Percentiles rank a stretch among this genome's conserved stretches.
These are phyloP conservation scores for Xylariaceae sp. DNA, from an alignment of 2,329 filamentous ascomycete species.

Conservation along the genomic window DNA sequence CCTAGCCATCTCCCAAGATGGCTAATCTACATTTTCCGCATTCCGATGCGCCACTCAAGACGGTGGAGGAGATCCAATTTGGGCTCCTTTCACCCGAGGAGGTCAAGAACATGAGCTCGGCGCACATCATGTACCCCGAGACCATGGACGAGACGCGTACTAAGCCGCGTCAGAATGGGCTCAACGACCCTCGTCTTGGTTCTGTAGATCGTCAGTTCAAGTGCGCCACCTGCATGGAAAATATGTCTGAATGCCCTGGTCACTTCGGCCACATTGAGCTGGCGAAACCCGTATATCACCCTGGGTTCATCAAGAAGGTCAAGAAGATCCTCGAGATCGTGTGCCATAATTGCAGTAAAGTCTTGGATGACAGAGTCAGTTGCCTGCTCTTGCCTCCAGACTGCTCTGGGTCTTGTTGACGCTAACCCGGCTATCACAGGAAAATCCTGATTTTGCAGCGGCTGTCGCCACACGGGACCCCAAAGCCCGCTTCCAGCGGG, in stretches of 20 bases:
- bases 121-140: slow-evolving; percentile 94
- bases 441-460: slow-evolving; percentile 72
- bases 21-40: slow-evolving; percentile 85
- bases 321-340: slow-evolving; percentile 99
- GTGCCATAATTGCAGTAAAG: slow-evolving; percentile 98
- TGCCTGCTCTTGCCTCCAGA: slow-evolving; percentile 51
- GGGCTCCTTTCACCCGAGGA: slow-evolving; percentile 95
- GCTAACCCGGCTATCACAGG: slow-evolving; percentile 59
- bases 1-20: slow-evolving; percentile 52
- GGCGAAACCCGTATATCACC: slow-evolving; percentile 89
- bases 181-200: slow-evolving; percentile 92
- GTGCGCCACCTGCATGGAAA: slow-evolving; percentile 93
- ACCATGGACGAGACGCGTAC: slow-evolving; percentile 96
- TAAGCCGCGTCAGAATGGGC: slow-evolving; percentile 80
- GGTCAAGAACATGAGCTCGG: slow-evolving; percentile 98
- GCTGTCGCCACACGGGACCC: slow-evolving; percentile 83
- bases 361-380: slow-evolving; percentile 97
- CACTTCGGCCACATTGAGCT: slow-evolving; percentile 99
- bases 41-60: slow-evolving; percentile 93
- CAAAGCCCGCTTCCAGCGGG: slow-evolving; percentile 86
- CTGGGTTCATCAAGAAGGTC: slow-evolving; percentile 95
- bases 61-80: slow-evolving; percentile 98
- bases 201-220: slow-evolving; percentile 94
- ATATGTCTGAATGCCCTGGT: slow-evolving; percentile 91
- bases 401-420: slow-evolving; percentile 43